Percentiles rank a stretch among this genome's conserved stretches.
Evolutionary conservation across 139 green algal species (phyloP).

Genomic region (Chlorella ohadii): DNA sequence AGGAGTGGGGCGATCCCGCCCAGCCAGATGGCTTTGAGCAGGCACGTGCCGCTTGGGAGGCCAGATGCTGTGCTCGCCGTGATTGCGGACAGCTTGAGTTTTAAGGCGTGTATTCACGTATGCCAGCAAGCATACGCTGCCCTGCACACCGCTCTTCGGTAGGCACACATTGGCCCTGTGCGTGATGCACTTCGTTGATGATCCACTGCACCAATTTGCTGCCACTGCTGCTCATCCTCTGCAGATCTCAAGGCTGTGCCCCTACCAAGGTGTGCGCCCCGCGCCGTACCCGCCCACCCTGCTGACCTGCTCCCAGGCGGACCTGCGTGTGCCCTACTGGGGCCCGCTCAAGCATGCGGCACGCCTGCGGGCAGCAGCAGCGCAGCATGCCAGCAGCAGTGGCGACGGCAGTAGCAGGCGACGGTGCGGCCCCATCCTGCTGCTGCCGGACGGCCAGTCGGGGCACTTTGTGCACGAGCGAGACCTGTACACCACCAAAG

Average conservation of each 20-base stretch:
- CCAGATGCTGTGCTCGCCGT: too few species aligned
- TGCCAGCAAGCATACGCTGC: too few species aligned
- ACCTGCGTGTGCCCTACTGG: slow-evolving; percentile 43
- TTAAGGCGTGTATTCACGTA: background rate
- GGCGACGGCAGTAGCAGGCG: background rate
- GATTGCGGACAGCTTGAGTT: too few species aligned
- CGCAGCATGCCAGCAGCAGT: background rate
- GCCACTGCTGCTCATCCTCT: background rate
- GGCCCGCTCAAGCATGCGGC: slow-evolving; percentile 35
- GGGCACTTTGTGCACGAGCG: slow-evolving; percentile 41
- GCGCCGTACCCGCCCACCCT: slow-evolving; percentile 27
- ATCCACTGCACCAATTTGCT: too few species aligned
- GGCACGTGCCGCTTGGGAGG: background rate
- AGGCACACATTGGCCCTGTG: too few species aligned
- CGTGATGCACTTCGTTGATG: too few species aligned
- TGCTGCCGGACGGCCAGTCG: slow-evolving; percentile 27
- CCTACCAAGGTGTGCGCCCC: slow-evolving; percentile 25
- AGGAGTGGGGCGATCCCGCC: slow-evolving; percentile 57
- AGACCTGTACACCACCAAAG: slow-evolving; percentile 18
- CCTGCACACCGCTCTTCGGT: too few species aligned
- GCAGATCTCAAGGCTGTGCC: slow-evolving; percentile 15
- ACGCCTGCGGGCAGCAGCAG: slow-evolving; percentile 4
- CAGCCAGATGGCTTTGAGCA: background rate
- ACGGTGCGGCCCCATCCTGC: slow-evolving; percentile 1
- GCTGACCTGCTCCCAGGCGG: slow-evolving; percentile 21